A percentile compares a stretch with the other conserved stretches of the same genome.
These are phyloP conservation scores for Leucosporidium creatinivorum DNA, from an alignment of 768 basidiomycete species.

Conservation along the genomic window DNA sequence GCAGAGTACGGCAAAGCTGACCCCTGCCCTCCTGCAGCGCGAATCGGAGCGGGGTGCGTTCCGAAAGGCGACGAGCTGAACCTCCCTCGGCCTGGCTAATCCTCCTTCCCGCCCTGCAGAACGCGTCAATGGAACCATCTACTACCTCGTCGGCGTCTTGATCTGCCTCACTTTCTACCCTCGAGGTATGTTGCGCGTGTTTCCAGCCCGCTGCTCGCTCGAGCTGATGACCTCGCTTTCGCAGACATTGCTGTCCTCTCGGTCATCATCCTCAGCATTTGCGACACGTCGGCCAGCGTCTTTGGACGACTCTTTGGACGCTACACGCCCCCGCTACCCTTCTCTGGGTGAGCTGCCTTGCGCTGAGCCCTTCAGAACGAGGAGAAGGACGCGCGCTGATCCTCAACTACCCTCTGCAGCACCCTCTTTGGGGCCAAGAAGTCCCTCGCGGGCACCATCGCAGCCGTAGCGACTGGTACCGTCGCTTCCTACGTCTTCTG, in stretches of 20 bases:
- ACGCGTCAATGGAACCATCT: conserved; percentile 27
- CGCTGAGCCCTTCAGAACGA: not conserved
- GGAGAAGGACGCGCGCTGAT: too few species aligned
- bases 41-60: conserved; percentile 19
- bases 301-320: conserved; percentile 37
- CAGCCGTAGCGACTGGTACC: conserved; percentile 31
- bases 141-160: conserved; percentile 37
- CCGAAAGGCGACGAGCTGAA: conserved; percentile 1
- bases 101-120: not conserved
- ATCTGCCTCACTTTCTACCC: conserved; percentile 33
- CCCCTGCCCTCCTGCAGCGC: conserved; percentile 19
- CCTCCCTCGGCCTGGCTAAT: not conserved
- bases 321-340: conserved; percentile 37
- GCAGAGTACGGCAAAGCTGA: too few species aligned
- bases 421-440: conserved; percentile 35
- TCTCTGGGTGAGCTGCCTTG: conserved; percentile 20
- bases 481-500: conserved; percentile 35
- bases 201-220: not conserved
- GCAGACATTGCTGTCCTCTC: conserved; percentile 38
- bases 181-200: conserved; percentile 25
- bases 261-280: conserved; percentile 37
- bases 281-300: conserved; percentile 37
- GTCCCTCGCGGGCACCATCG: conserved; percentile 36
- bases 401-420: not conserved
- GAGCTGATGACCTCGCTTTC: not conserved